Base-by-base conservation (phyloP, 768 basidiomycete genomes). In the Cyclocybe aegerita region DNA sequence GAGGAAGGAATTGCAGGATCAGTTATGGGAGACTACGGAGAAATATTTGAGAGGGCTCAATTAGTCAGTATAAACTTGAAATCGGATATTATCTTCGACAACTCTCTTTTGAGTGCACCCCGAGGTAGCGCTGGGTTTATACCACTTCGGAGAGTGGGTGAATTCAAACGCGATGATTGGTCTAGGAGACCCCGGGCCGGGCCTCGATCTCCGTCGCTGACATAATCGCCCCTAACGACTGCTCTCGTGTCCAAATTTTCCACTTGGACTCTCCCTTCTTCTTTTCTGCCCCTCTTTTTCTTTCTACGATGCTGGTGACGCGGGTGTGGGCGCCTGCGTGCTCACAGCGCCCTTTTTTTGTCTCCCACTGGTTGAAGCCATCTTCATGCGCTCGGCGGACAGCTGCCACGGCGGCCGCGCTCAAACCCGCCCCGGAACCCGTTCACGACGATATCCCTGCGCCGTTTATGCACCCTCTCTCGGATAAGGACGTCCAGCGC, bases 401-500 rank as follows among this genome's bases (percentile, higher is more conserved):
- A 39, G 76, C 80, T 4, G 76, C 80, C 7, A 63, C 72, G 9
- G 74, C 75, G 4, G 67, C 78, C 4, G 79, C 76, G 23, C 52
- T 75, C 5, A 74, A 72, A 56, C 65, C 67, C 10, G 56, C 44
- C 32, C 60, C 65, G 12, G 55, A 54, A 37, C 63, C 64, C 10
- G 55, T 39, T 36, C 6, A 53, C 29, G 59, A 60, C 7, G 43
- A 39, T 11, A 52, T 65, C 14, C 60, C 70, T 1, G 23, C 3
- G 1, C 62, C 65, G n/a, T 67, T 72, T 31, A 69, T 62, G 48
- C 74, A 79, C 57, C 56, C 70, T 2, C 72, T 91, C 56, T 77
- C 86, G 1, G 82, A 85, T 5, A 70, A 74, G 43, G 97, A 99
- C 71, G 55, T 73, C 46, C 62, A 70, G 51, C 77, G 89, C 9